Base-by-base conservation (phyloP, 2,329 filamentous ascomycete genomes). In the Trichocomaceae sp. region DNA sequence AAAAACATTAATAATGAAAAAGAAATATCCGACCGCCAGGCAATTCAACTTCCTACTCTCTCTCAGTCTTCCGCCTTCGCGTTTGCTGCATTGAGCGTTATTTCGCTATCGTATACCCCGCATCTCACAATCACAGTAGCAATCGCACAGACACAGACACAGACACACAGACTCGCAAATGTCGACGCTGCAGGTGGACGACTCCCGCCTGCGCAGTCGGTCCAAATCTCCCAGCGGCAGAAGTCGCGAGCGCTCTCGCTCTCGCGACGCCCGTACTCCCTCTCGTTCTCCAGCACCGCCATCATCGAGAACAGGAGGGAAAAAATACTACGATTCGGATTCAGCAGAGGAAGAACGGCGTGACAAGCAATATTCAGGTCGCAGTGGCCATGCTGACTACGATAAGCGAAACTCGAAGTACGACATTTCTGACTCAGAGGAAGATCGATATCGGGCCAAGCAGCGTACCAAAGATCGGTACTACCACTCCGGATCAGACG, bases 211-310 rank as follows among this genome's bases (percentile, higher is more conserved):
- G 59, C 72, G 74, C 54, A 70, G 69, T 58, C 69, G 75, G 53
- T 76, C 74, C 58, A 75, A 71, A 58, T 76, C 74, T 33, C 74
- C 73, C 33, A 63, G 69, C 54, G 71, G 72, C 26, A 67, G 68
- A 31, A 66, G 61, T 58, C 65, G 70, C 45, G 73, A 75, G 44
- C 71, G 72, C 56, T 75, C 73, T 46, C 68, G 68, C 52, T 75
- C 73, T 62, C 73, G 73, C 65, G 72, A 75, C 58, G 64, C 57
- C 51, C 69, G 72, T 45, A 62, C 59, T 12, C 63, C 69, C 12
- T 66, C 65, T 23, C 65, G 69, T 20, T 62, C 65, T 10, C 61
- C 66, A 57, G 60, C 67, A 23, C 56, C 67, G 26, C 56, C 47
- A n/a, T 42, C 46, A 13, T 45, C 54, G 29, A 37, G 49, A 12